Conservation (phyloP, 345 rosid genomes). For the Brassica carinata region DNA sequence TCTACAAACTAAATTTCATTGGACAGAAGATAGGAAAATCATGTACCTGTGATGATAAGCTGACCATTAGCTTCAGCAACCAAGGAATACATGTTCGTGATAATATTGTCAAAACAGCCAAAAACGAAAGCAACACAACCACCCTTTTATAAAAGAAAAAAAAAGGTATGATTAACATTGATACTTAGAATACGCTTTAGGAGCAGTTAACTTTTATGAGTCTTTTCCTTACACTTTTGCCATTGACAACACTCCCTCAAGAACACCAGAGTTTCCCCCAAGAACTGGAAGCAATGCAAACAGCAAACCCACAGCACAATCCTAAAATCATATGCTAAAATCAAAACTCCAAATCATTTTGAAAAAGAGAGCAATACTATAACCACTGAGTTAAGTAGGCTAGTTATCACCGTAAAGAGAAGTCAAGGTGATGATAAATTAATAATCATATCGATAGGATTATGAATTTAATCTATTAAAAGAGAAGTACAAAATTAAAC, state of each 20-base stretch:
- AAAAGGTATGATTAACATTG: background rate
- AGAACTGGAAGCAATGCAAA: conserved; percentile 93
- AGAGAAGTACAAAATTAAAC: too few species aligned
- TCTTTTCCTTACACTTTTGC: conserved; percentile 67
- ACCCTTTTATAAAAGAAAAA: conserved; percentile 45
- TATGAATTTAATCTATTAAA: background rate
- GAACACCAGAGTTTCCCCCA: conserved; percentile 77
- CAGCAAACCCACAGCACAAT: conserved; percentile 91
- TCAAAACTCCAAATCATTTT: conserved; percentile 24
- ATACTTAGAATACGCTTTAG: background rate
- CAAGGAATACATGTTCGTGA: conserved; percentile 81
- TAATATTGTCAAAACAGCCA: conserved; percentile 65
- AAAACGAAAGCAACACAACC: conserved; percentile 70
- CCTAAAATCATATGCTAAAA: conserved; percentile 48
- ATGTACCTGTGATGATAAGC: conserved; percentile 74
- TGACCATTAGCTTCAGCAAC: conserved; percentile 85
- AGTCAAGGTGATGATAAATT: background rate
- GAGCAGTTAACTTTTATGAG: background rate
- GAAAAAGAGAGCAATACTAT: background rate
- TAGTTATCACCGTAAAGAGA: background rate
- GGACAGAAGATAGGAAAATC: conserved; percentile 16
- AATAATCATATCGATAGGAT: background rate
- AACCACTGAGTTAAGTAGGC: conserved; percentile 54
- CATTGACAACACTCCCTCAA: conserved; percentile 80
- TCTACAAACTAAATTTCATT: background rate